Percentiles rank a stretch among this genome's conserved stretches.
Conservation (phyloP, 2,329 filamentous ascomycete species). For the Plectosphaerella sp. region DNA sequence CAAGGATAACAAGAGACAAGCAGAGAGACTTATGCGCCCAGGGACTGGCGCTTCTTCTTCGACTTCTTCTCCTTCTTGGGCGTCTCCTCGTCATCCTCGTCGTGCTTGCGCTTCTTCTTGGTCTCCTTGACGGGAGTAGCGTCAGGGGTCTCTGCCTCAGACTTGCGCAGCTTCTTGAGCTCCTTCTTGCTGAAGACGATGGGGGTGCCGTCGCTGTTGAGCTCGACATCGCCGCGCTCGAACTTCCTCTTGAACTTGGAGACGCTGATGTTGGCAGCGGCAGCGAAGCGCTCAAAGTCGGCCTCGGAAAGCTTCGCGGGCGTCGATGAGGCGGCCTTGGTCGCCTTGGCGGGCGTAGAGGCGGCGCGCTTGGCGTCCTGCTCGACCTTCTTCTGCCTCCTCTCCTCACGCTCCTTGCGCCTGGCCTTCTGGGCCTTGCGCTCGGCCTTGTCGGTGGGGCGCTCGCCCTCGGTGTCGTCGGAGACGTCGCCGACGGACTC, state of each 20-base stretch:
- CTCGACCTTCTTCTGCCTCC: conserved; percentile 32
- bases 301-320: conserved; percentile 44
- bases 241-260: conserved; percentile 77
- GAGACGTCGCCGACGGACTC: conserved; percentile 10
- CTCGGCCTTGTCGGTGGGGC: conserved; percentile 1
- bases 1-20: conserved; percentile 13
- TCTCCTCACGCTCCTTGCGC: conserved; percentile 27
- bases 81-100: conserved; percentile 63
- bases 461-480: conserved; percentile 19
- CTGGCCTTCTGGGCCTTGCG: conserved; percentile 20
- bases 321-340: conserved; percentile 13
- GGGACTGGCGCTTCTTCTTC: conserved; percentile 36
- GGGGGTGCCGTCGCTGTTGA: conserved; percentile 61
- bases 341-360: conserved; percentile 26
- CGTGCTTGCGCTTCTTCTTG: conserved; percentile 71
- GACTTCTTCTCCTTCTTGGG: conserved; percentile 58
- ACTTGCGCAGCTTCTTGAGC: conserved; percentile 66
- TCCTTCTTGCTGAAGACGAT: conserved; percentile 71
- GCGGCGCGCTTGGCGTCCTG: conserved; percentile 15
- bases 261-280: conserved; percentile 63
- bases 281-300: conserved; percentile 57
- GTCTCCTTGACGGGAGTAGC: conserved; percentile 36
- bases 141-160: conserved; percentile 26
- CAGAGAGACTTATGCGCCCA: conserved; percentile 13
- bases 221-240: conserved; percentile 68